phyloP scores from a whole-genome alignment of 345 rosid genomes.

The Sisymbrium irio region DNA sequence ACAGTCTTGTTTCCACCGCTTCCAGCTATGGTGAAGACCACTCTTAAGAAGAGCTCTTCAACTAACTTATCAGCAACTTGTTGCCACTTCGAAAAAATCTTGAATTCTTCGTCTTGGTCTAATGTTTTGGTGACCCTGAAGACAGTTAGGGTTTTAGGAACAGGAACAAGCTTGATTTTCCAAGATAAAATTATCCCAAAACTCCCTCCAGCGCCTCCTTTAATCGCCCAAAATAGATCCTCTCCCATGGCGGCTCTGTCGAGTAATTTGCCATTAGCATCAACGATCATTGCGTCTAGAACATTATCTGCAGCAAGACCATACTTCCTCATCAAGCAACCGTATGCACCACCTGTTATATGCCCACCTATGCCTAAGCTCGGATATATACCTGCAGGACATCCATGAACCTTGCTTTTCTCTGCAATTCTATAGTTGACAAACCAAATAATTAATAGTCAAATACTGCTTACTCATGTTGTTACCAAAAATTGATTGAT shows the following conservation, averaged over 20 bases:
- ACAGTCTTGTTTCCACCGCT: slow-evolving; percentile 34
- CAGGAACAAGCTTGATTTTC: slow-evolving; percentile 62
- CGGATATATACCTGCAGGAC: slow-evolving; percentile 53
- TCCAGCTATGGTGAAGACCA: slow-evolving; percentile 25
- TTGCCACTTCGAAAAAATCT: slow-evolving; percentile 52
- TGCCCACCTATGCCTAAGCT: slow-evolving; percentile 63
- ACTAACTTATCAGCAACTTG: slow-evolving; percentile 43
- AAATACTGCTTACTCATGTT: background rate
- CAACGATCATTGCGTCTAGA: slow-evolving; percentile 56
- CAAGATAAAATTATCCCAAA: slow-evolving; percentile 59
- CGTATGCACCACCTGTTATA: slow-evolving; percentile 63
- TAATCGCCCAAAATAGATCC: slow-evolving; percentile 64
- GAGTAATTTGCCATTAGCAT: slow-evolving; percentile 47
- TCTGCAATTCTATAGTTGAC: slow-evolving; percentile 46
- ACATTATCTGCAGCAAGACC: slow-evolving; percentile 77
- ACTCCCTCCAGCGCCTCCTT: slow-evolving; percentile 69
- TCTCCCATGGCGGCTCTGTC: slow-evolving; percentile 57
- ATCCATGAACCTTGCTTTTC: slow-evolving; percentile 55
- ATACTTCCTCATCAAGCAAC: slow-evolving; percentile 64
- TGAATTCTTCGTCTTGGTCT: slow-evolving; percentile 38
- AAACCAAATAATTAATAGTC: background rate
- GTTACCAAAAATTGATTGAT: background rate
- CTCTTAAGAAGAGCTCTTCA: slow-evolving; percentile 51
- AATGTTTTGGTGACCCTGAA: slow-evolving; percentile 46
- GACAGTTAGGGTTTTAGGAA: slow-evolving; percentile 52